Conservation (phyloP, 1,284 basidiomycete genomes). For the Marasmius oreades region DNA sequence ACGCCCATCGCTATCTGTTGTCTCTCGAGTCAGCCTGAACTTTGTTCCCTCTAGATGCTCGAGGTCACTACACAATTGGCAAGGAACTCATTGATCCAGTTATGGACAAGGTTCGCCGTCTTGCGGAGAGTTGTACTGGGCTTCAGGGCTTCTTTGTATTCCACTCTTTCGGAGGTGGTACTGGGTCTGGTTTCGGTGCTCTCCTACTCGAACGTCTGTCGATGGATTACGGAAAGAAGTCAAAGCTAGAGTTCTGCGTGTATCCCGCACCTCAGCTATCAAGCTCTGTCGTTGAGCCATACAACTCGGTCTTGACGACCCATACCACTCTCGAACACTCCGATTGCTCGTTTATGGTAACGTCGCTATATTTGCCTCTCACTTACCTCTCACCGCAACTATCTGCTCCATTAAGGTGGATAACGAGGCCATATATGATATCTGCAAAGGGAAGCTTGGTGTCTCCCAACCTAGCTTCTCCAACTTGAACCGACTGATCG, state of each 20-base stretch:
- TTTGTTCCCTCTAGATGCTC: slow-evolving; percentile 67
- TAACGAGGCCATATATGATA: slow-evolving; percentile 98
- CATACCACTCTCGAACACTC: slow-evolving; percentile 99
- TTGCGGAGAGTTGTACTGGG: slow-evolving; percentile 97
- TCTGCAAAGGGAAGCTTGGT: slow-evolving; percentile 94
- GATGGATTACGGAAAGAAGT: slow-evolving; percentile 98
- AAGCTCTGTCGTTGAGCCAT: slow-evolving; percentile 97
- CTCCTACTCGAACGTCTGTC: slow-evolving; percentile 95
- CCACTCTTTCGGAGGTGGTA: slow-evolving; percentile 99
- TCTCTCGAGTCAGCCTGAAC: slow-evolving; percentile 3
- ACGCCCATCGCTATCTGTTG: slow-evolving; percentile 27
- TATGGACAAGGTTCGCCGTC: slow-evolving; percentile 93
- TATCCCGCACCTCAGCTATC: slow-evolving; percentile 95
- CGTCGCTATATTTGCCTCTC: slow-evolving; percentile 7
- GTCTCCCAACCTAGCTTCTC: slow-evolving; percentile 87
- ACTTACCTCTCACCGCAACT: slow-evolving; percentile 1
- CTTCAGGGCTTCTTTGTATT: slow-evolving; percentile 99
- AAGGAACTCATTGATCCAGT: slow-evolving; percentile 93
- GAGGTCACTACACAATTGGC: slow-evolving; percentile 97
- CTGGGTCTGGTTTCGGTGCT: slow-evolving; percentile 98
- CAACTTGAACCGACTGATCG: slow-evolving; percentile 96
- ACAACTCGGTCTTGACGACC: slow-evolving; percentile 98
- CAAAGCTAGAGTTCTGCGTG: slow-evolving; percentile 98
- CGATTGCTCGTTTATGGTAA: slow-evolving; percentile 97
- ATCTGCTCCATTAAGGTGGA: slow-evolving; percentile 66